A percentile compares a stretch with the other conserved stretches of the same genome.
Conservation (phyloP, 192 early-diverging fungal species). For the Coemansia sp. region DNA sequence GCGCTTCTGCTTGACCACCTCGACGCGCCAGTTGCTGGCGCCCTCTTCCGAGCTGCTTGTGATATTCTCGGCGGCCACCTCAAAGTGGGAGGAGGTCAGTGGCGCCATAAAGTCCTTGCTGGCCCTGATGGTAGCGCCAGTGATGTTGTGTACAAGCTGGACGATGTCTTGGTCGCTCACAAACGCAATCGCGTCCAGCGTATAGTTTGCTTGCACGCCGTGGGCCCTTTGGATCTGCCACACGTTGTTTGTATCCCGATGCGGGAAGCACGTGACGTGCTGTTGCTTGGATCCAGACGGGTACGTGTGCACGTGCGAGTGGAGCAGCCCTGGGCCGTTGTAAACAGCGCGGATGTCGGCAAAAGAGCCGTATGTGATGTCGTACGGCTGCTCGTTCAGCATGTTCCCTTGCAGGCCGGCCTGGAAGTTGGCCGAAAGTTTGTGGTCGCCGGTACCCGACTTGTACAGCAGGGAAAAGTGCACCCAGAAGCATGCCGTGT, state of each 20-base stretch:
- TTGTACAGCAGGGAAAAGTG: constrained; percentile 85
- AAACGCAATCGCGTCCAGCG: constrained; percentile 56
- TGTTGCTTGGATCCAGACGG: constrained; percentile 71
- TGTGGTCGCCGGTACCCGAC: constrained; percentile 89
- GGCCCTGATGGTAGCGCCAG: constrained; percentile 62
- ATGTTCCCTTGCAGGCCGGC: constrained; percentile 77
- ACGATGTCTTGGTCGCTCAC: constrained; percentile 78
- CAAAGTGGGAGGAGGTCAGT: constrained; percentile 70
- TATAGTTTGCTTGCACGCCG: constrained; percentile 40
- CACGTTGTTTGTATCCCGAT: constrained; percentile 76
- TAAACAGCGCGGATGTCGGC: constrained; percentile 38
- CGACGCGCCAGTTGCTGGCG: constrained; percentile 67
- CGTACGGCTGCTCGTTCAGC: constrained; percentile 55
- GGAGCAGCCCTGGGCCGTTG: constrained; percentile 53
- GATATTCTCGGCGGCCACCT: constrained; percentile 60
- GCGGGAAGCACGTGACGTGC: constrained; percentile 87
- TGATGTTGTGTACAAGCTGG: constrained; percentile 70
- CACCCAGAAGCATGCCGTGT: constrained; percentile 87
- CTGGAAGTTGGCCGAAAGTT: constrained; percentile 91
- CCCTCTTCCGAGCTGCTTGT: constrained; percentile 72
- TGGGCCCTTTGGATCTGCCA: constrained; percentile 60
- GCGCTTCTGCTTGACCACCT: constrained; percentile 53
- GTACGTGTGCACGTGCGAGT: constrained; percentile 67
- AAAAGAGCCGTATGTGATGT: constrained; percentile 40
- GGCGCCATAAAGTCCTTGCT: constrained; percentile 65